These are phyloP conservation scores for Arthonia radiata DNA, from an alignment of 495 filamentous ascomycete genomes.

Conservation along the genomic window DNA sequence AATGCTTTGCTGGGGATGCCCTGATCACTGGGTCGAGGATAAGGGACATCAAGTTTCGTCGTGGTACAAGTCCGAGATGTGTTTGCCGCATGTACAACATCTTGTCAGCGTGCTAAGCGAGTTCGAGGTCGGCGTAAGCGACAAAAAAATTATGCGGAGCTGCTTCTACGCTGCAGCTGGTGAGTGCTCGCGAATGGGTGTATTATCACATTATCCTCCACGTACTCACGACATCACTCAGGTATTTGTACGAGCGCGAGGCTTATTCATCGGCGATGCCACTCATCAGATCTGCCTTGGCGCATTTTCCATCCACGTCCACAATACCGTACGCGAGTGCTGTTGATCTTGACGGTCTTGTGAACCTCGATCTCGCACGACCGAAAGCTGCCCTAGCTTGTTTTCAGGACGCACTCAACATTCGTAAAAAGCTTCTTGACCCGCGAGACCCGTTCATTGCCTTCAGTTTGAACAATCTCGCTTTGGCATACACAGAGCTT, in stretches of 20 bases:
- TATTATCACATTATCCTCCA: neutral
- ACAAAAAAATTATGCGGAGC: constrained; percentile 6
- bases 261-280: constrained; percentile 7
- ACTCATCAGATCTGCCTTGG: constrained; percentile 6
- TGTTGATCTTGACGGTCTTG: constrained; percentile 10
- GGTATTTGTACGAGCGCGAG: constrained; percentile 14
- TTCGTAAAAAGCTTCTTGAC: constrained; percentile 5
- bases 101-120: constrained; percentile 3
- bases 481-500: constrained; percentile 9
- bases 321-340: constrained; percentile 11
- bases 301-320: constrained; percentile 6
- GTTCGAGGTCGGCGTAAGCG: too few relatives aligned
- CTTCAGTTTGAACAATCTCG: constrained; percentile 9
- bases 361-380: constrained; percentile 8
- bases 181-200: too few relatives aligned
- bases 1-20: constrained; percentile 7
- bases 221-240: too few relatives aligned
- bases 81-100: constrained; percentile 8
- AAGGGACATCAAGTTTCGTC: constrained; percentile 6
- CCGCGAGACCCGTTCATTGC: constrained; percentile 7
- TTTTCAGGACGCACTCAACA: constrained; percentile 7
- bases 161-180: constrained; percentile 10
- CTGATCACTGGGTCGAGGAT: constrained; percentile 7
- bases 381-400: constrained; percentile 6
- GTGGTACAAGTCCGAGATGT: constrained; percentile 9